Conservation (phyloP, 1,284 basidiomycete genomes). For the Pseudozyma thailandica region DNA sequence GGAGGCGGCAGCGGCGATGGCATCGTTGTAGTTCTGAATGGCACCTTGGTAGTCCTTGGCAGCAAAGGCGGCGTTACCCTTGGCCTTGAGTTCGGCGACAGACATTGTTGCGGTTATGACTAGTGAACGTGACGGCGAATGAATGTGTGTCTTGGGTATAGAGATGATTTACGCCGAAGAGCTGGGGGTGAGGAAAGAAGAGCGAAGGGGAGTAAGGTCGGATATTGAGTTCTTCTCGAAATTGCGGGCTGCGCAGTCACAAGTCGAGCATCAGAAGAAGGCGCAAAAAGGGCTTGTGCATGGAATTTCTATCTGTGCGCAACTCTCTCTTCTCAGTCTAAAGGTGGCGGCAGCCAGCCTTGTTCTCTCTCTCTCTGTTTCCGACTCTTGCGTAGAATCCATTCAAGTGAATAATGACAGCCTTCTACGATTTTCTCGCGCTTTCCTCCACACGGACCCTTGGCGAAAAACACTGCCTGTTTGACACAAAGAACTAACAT, state of each 20-base stretch:
- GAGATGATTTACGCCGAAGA: background rate
- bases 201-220: background rate
- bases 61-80: slow-evolving; percentile 67
- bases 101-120: slow-evolving; percentile 44
- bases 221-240: slow-evolving; percentile 1
- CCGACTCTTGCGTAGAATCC: too few species aligned
- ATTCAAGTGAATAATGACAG: background rate
- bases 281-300: too few species aligned
- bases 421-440: slow-evolving; percentile 38
- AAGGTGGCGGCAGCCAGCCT: too few species aligned
- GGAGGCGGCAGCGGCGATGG: slow-evolving; percentile 64
- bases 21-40: slow-evolving; percentile 63
- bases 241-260: background rate
- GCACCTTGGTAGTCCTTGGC: slow-evolving; percentile 64
- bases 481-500: background rate
- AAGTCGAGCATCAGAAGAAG: too few species aligned
- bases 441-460: slow-evolving; percentile 52
- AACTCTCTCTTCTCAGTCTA: too few species aligned
- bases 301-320: background rate
- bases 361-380: too few species aligned
- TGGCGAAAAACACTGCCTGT: background rate
- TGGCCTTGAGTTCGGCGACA: slow-evolving; percentile 65
- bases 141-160: background rate
- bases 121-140: background rate
- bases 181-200: background rate